A percentile compares a stretch with the other conserved stretches of the same genome.
Evolutionary conservation across 2,329 filamentous ascomycete genomes (phyloP).

Genomic region (Dendryphion nanum): DNA sequence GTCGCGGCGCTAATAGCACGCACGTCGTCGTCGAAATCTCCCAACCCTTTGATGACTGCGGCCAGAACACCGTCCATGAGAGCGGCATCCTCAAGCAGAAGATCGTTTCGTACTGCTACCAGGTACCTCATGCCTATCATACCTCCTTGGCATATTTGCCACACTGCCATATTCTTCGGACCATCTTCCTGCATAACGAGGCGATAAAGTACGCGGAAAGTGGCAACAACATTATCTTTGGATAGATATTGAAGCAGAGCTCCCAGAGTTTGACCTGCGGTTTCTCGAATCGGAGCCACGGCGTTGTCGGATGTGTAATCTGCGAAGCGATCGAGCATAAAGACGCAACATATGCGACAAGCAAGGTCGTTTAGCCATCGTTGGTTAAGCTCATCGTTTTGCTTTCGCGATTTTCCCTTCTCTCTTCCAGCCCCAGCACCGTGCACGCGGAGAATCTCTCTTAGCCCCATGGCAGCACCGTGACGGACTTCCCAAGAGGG

Average conservation of each 20-base stretch:
- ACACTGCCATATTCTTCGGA: constrained; percentile 62
- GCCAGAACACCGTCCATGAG: constrained; percentile 91
- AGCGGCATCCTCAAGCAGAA: constrained; percentile 76
- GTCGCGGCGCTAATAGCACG: constrained; percentile 97
- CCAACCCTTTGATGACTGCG: constrained; percentile 92
- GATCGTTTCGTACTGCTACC: constrained; percentile 89
- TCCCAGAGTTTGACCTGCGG: constrained; percentile 89
- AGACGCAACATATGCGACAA: constrained; percentile 90
- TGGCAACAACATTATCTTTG: constrained; percentile 72
- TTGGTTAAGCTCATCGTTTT: constrained; percentile 79
- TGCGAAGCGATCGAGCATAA: constrained; percentile 96
- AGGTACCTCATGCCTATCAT: constrained; percentile 97
- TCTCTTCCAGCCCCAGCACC: constrained; percentile 81
- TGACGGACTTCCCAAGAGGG: constrained; percentile 93
- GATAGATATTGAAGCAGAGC: constrained; percentile 84
- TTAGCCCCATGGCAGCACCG: constrained; percentile 89
- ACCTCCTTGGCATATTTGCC: constrained; percentile 95
- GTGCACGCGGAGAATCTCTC: constrained; percentile 90
- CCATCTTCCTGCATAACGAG: constrained; percentile 91
- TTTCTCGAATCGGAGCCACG: constrained; percentile 92
- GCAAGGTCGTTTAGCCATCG: constrained; percentile 91
- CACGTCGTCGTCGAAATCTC: constrained; percentile 90
- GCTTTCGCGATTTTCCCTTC: constrained; percentile 64
- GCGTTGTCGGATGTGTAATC: constrained; percentile 98
- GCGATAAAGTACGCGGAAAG: constrained; percentile 80